Conservation (phyloP, 169 alveolate genomes). For the Plasmodium cynomolgi region DNA sequence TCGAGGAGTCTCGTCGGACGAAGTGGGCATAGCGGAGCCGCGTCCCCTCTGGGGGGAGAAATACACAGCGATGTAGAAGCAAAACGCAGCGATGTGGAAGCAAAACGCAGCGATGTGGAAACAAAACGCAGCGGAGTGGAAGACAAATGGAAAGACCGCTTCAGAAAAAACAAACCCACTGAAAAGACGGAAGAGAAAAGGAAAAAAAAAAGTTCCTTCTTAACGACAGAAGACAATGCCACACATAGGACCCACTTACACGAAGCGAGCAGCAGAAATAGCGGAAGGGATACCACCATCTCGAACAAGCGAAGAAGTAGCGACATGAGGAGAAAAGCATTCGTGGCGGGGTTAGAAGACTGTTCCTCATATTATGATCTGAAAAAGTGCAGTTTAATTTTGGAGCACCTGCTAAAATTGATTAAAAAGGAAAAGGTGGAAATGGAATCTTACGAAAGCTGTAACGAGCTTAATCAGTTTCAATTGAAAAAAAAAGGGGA, state of each 20-base stretch:
- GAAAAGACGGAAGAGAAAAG: not conserved
- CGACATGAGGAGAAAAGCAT: not conserved
- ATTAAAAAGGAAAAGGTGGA: not conserved
- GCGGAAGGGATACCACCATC: not conserved
- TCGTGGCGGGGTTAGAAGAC: not conserved
- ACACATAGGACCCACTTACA: not conserved
- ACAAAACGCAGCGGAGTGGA: not conserved
- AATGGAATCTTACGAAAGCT: not conserved
- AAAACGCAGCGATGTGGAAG: not conserved
- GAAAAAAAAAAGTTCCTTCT: not conserved
- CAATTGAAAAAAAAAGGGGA: not conserved
- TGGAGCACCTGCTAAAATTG: constrained; percentile 23
- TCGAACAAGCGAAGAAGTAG: not conserved
- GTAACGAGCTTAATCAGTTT: not conserved
- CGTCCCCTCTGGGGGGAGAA: not conserved
- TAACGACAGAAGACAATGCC: not conserved
- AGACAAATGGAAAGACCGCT: not conserved
- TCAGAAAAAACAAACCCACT: not conserved
- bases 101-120: not conserved
- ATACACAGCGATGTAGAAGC: not conserved
- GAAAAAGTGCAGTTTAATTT: constrained; percentile 2
- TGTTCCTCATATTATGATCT: not conserved
- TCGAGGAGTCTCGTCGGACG: not conserved
- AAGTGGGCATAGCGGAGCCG: not conserved
- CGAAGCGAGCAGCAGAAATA: not conserved